Evolutionary conservation across 768 basidiomycete species (phyloP).

Genomic region (Suillus cothurnatus): DNA sequence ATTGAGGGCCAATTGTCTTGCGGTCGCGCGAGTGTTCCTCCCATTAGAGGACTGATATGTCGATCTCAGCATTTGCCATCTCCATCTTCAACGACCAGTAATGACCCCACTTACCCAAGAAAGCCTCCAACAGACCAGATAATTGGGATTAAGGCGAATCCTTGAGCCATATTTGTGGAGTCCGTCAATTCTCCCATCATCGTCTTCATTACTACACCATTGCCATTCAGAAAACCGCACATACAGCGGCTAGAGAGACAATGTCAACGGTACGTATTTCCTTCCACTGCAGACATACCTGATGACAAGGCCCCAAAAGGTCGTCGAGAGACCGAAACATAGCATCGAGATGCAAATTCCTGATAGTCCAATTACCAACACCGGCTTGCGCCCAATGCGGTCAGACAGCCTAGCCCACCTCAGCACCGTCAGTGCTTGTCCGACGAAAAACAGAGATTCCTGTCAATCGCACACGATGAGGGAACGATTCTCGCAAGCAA

Average conservation of each 20-base stretch:
- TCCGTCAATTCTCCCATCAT: slow-evolving; percentile 65
- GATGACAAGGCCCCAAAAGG: slow-evolving; percentile 53
- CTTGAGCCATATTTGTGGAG: slow-evolving; percentile 36
- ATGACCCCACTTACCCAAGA: slow-evolving; percentile 31
- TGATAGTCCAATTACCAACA: slow-evolving; percentile 55
- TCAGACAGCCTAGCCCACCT: slow-evolving; percentile 69
- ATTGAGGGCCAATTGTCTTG: slow-evolving; percentile 53
- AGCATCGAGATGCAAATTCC: slow-evolving; percentile 56
- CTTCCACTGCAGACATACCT: slow-evolving; percentile 40
- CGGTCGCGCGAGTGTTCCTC: slow-evolving; percentile 56
- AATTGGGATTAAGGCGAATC: slow-evolving; percentile 31
- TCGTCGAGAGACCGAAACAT: slow-evolving; percentile 62
- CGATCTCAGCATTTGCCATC: not conserved
- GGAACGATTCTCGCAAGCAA: not conserved
- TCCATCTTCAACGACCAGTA: not conserved
- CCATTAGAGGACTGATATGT: slow-evolving; percentile 60
- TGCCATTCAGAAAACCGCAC: slow-evolving; percentile 41
- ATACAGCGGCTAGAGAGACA: slow-evolving; percentile 32
- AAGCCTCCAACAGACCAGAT: slow-evolving; percentile 35
- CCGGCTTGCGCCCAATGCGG: slow-evolving; percentile 60
- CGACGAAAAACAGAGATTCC: slow-evolving; percentile 65
- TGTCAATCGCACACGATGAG: slow-evolving; percentile 23
- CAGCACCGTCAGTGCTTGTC: slow-evolving; percentile 58
- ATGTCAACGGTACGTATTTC: not conserved
- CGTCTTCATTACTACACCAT: slow-evolving; percentile 64